Percentiles rank a stretch among this genome's conserved stretches.
Conservation (phyloP, 176 grass and related monocot genomes). For the Otatea glauca region DNA sequence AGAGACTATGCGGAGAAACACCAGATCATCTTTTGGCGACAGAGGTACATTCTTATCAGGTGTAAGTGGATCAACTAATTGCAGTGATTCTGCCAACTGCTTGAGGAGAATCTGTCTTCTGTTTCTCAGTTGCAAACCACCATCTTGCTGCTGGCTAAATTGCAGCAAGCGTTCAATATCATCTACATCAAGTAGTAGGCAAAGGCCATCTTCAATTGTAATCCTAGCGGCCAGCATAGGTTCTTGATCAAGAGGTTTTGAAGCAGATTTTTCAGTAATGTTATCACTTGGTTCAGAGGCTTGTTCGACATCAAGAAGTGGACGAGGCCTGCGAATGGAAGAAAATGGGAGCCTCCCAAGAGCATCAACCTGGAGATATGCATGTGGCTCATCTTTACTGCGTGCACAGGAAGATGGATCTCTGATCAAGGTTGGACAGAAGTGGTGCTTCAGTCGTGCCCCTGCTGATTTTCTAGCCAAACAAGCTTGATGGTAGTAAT, state of each 20-base stretch:
- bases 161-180: constrained; percentile 74
- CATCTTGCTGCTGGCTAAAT: constrained; percentile 76
- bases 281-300: constrained; percentile 43
- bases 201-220: constrained; percentile 78
- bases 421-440: constrained; percentile 71
- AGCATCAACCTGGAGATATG: constrained; percentile 86
- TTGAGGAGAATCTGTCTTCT: constrained; percentile 68
- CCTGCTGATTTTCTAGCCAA: constrained; percentile 67
- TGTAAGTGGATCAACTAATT: constrained; percentile 79
- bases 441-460: constrained; percentile 69
- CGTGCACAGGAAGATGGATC: constrained; percentile 54
- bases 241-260: constrained; percentile 78
- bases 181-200: constrained; percentile 79
- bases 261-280: constrained; percentile 53
- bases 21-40: constrained; percentile 68
- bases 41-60: constrained; percentile 48
- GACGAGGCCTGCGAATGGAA: constrained; percentile 77
- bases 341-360: constrained; percentile 83
- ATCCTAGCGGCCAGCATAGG: constrained; percentile 86
- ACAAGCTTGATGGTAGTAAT: constrained; percentile 92
- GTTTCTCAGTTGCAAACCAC: constrained; percentile 64
- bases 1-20: constrained; percentile 76
- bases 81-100: constrained; percentile 74
- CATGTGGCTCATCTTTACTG: constrained; percentile 77
- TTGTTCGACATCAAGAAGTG: constrained; percentile 82